Percentiles rank a stretch among this genome's conserved stretches.
phyloP scores from a whole-genome alignment of 352 stramenopile species.

The Globisporangium canariense region DNA sequence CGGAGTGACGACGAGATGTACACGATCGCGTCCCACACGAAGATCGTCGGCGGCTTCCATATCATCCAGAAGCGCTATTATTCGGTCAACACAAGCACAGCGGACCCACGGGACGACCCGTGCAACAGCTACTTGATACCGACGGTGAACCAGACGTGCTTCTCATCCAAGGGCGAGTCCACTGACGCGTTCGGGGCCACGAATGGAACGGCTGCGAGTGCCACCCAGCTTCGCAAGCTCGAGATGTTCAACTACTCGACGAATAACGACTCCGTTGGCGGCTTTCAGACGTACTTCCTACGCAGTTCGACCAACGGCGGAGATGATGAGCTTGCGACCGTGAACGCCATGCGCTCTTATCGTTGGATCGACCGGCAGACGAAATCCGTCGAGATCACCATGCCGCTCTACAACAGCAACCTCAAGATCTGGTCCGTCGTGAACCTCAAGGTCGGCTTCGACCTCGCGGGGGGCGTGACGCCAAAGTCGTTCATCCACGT shows the following conservation, averaged over 20 bases:
- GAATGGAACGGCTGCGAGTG: slow-evolving; percentile 31
- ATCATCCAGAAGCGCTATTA: slow-evolving; percentile 51
- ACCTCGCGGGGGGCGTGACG: slow-evolving; percentile 52
- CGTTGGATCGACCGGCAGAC: slow-evolving; percentile 63
- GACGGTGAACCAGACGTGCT: slow-evolving; percentile 40
- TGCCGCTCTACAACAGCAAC: slow-evolving; percentile 63
- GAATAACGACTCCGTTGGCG: slow-evolving; percentile 34
- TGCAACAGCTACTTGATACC: slow-evolving; percentile 47
- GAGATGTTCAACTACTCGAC: slow-evolving; percentile 58
- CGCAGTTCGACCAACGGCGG: slow-evolving; percentile 34
- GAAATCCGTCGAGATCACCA: slow-evolving; percentile 45
- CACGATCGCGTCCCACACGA: slow-evolving; percentile 57
- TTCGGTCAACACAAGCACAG: slow-evolving; percentile 41
- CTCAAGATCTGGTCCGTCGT: slow-evolving; percentile 64
- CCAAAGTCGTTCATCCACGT: slow-evolving; percentile 45
- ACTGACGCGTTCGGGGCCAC: slow-evolving; percentile 31
- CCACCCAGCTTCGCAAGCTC: slow-evolving; percentile 27
- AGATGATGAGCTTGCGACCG: slow-evolving; percentile 30
- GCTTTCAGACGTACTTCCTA: slow-evolving; percentile 60
- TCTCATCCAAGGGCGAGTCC: slow-evolving; percentile 31
- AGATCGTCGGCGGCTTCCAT: slow-evolving; percentile 66
- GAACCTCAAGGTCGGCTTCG: slow-evolving; percentile 50
- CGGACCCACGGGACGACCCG: slow-evolving; percentile 28
- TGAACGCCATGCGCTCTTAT: slow-evolving; percentile 39
- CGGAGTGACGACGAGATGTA: slow-evolving; percentile 31